Conservation (phyloP, 805 yeast species). For the Nakazawaea laoshanensis region DNA sequence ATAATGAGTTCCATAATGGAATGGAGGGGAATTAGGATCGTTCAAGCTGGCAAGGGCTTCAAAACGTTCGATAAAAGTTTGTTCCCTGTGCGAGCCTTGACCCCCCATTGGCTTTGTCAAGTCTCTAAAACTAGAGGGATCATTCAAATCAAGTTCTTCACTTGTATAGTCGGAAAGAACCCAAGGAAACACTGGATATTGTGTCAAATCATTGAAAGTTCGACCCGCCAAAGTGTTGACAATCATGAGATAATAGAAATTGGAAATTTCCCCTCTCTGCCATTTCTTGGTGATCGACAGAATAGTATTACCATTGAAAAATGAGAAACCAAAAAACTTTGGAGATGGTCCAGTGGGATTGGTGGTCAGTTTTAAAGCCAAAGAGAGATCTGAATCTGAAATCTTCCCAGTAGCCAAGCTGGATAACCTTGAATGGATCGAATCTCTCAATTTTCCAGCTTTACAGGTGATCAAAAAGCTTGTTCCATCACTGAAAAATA, state of each 20-base stretch:
- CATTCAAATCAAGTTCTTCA: conserved; percentile 52
- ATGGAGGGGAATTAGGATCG: conserved; percentile 60
- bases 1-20: conserved; percentile 90
- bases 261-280: conserved; percentile 72
- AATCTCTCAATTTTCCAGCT: conserved; percentile 45
- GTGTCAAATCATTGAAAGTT: conserved; percentile 82
- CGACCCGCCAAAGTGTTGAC: conserved; percentile 82
- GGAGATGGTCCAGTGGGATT: conserved; percentile 3
- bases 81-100: conserved; percentile 52
- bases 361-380: conserved; percentile 44
- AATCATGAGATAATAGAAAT: conserved; percentile 73
- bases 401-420: conserved; percentile 39
- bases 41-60: conserved; percentile 58
- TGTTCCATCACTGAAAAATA: conserved; percentile 67
- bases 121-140: conserved; percentile 63
- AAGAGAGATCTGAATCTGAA: conserved; percentile 46
- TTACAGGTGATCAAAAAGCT: conserved; percentile 61
- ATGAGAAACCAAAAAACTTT: conserved; percentile 11
- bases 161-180: conserved; percentile 77
- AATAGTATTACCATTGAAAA: conserved; percentile 36
- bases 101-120: conserved; percentile 90
- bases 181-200: conserved; percentile 91
- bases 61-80: conserved; percentile 60
- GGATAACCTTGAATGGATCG: conserved; percentile 39
- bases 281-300: conserved; percentile 47